Conservation (phyloP, 2,329 filamentous ascomycete species). For the Apiospora marii region DNA sequence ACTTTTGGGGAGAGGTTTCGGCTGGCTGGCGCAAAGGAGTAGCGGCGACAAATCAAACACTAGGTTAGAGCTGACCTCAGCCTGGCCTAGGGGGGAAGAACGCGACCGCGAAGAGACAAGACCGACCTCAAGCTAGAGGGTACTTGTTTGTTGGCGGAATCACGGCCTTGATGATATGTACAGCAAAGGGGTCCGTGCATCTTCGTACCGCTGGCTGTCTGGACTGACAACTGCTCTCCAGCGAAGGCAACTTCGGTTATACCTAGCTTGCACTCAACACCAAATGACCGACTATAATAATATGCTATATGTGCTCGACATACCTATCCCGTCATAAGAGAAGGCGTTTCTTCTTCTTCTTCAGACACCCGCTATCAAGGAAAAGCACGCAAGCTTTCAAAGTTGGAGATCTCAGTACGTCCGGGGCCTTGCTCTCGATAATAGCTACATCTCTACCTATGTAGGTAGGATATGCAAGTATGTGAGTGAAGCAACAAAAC, state of each 20-base stretch:
- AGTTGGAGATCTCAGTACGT: too few relatives aligned
- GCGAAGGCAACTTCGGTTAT: neutral
- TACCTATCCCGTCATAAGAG: neutral
- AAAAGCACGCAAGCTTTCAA: too few relatives aligned
- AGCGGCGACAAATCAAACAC: slow-evolving; percentile 16
- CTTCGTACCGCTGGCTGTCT: neutral
- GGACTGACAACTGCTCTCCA: too few relatives aligned
- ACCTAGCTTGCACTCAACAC: neutral
- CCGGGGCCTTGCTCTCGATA: neutral
- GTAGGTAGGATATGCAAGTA: neutral
- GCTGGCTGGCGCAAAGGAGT: slow-evolving; percentile 21
- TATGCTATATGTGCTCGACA: neutral
- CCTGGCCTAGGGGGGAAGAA: slow-evolving; percentile 14
- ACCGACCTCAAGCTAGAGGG: slow-evolving; percentile 3
- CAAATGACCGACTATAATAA: neutral
- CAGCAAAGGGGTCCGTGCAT: neutral
- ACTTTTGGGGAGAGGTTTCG: slow-evolving; percentile 23
- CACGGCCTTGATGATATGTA: neutral
- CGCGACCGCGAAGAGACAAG: slow-evolving; percentile 19
- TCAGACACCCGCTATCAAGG: too few relatives aligned
- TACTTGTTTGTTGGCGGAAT: neutral
- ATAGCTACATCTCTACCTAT: neutral
- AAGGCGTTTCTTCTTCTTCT: too few relatives aligned
- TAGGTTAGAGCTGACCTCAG: slow-evolving; percentile 21
- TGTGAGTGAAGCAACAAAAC: neutral